phyloP scores from a whole-genome alignment of 257 asterid species.

The Fraxinus americana region DNA sequence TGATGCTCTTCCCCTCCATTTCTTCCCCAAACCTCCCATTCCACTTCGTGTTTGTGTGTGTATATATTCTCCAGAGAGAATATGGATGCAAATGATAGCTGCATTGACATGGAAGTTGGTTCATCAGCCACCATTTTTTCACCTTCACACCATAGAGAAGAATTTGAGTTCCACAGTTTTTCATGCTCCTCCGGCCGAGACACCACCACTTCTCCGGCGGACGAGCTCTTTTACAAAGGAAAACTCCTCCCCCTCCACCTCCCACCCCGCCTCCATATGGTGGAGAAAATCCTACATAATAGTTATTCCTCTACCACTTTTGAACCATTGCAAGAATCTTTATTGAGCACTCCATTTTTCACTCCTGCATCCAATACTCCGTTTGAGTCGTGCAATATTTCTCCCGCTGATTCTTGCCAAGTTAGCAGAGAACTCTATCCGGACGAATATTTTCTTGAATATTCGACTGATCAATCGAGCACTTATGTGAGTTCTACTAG shows the following conservation, averaged over 20 bases:
- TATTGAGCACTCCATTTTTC: constrained; percentile 59
- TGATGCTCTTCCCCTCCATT: constrained; percentile 16
- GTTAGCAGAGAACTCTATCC: constrained; percentile 69
- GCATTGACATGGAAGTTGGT: constrained; percentile 73
- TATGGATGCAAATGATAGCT: constrained; percentile 62
- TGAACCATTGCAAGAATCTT: constrained; percentile 30
- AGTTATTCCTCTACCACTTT: constrained; percentile 18
- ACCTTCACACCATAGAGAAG: constrained; percentile 42
- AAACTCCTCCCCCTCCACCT: constrained; percentile 93
- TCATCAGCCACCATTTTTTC: constrained; percentile 41
- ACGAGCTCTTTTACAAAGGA: constrained; percentile 88
- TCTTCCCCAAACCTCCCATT: constrained; percentile 23
- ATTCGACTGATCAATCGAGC: constrained; percentile 21
- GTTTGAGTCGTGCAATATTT: constrained; percentile 66
- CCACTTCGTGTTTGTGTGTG: background rate
- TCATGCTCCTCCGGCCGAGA: constrained; percentile 57
- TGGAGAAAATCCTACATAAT: constrained; percentile 57
- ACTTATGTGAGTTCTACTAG: background rate
- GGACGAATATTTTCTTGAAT: constrained; percentile 41
- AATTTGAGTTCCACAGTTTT: constrained; percentile 84
- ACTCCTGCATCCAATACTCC: constrained; percentile 57
- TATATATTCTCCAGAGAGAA: background rate
- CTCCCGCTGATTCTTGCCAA: constrained; percentile 67
- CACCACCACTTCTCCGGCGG: constrained; percentile 75
- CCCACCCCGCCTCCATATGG: constrained; percentile 81